phyloP scores from a whole-genome alignment of 2,329 filamentous ascomycete genomes.

The Botrytis paeoniae region DNA sequence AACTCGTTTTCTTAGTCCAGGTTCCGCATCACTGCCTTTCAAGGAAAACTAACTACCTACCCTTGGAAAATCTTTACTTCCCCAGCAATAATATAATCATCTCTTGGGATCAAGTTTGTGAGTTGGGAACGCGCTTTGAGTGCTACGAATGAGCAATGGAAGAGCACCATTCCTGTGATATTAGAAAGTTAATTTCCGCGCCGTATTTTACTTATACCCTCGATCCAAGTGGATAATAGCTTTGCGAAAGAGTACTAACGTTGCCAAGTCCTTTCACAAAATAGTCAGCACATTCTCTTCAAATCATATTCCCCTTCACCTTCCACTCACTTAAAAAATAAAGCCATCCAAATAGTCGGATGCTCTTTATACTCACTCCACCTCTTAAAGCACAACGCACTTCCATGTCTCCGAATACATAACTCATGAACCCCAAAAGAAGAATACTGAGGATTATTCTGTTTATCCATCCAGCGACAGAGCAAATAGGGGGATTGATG shows the following conservation, averaged over 20 bases:
- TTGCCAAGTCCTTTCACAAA: slow-evolving; percentile 15
- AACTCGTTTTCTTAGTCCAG: background rate
- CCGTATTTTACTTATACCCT: background rate
- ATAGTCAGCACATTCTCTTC: background rate
- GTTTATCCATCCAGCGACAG: slow-evolving; percentile 36
- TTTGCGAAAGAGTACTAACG: background rate
- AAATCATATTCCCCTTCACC: too few relatives aligned
- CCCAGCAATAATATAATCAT: slow-evolving; percentile 47
- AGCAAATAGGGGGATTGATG: slow-evolving; percentile 31
- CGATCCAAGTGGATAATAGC: background rate
- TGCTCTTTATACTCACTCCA: slow-evolving; percentile 48
- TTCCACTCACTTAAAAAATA: slow-evolving; percentile 51
- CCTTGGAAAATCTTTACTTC: slow-evolving; percentile 56
- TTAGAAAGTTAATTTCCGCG: background rate
- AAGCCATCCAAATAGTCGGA: slow-evolving; percentile 51
- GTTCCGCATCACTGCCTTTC: background rate
- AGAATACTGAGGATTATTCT: slow-evolving; percentile 43
- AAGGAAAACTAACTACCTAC: slow-evolving; percentile 41
- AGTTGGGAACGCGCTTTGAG: slow-evolving; percentile 51
- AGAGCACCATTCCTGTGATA: slow-evolving; percentile 54
- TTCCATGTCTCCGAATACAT: slow-evolving; percentile 49
- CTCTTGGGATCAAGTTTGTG: slow-evolving; percentile 44
- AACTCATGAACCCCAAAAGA: slow-evolving; percentile 54
- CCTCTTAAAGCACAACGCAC: slow-evolving; percentile 49
- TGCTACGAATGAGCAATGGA: slow-evolving; percentile 56